Evolutionary conservation across 116 monocot genomes (phyloP).

Genomic region (Papilionanthe hybrid): DNA sequence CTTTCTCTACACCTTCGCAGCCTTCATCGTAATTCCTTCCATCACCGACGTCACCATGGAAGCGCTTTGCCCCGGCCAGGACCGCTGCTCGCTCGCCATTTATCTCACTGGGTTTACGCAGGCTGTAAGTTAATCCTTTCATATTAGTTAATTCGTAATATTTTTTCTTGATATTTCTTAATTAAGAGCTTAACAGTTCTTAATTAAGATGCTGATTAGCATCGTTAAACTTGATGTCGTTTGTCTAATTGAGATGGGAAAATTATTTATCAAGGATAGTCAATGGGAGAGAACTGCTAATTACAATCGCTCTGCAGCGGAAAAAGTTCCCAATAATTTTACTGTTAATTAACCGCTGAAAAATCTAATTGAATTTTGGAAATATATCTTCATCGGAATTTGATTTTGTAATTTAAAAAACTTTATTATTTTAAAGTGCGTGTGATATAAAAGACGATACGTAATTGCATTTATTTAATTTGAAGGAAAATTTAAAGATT

Average conservation of each 20-base stretch:
- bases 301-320: too few relatives aligned
- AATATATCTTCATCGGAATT: too few relatives aligned
- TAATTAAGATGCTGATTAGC: too few relatives aligned
- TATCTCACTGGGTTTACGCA: slow-evolving; percentile 84
- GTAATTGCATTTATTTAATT: too few relatives aligned
- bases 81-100: slow-evolving; percentile 79
- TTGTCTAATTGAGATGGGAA: not conserved
- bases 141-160: not conserved
- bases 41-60: slow-evolving; percentile 81
- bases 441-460: too few relatives aligned
- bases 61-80: slow-evolving; percentile 67
- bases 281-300: too few relatives aligned
- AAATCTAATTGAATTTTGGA: too few relatives aligned
- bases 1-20: slow-evolving; percentile 65
- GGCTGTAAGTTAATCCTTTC: slow-evolving; percentile 32
- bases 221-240: not conserved
- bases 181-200: not conserved
- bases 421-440: too few relatives aligned
- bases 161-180: not conserved
- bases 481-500: too few relatives aligned
- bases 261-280: not conserved
- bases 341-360: too few relatives aligned
- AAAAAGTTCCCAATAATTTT: too few relatives aligned
- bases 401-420: too few relatives aligned
- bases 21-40: slow-evolving; percentile 65